These are phyloP conservation scores for Forsythia viridissima DNA, from an alignment of 257 asterid species.

Conservation along the genomic window DNA sequence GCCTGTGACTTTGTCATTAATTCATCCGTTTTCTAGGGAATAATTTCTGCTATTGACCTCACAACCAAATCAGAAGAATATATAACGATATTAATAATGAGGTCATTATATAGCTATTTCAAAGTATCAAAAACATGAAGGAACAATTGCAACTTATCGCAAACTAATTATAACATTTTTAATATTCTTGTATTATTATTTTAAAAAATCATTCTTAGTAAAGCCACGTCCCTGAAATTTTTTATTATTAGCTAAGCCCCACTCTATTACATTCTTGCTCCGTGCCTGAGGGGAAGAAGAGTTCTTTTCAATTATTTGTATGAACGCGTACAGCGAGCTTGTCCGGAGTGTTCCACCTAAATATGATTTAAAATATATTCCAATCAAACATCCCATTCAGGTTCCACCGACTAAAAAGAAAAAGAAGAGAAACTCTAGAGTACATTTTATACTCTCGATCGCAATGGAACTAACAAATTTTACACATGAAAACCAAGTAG, in stretches of 20 bases:
- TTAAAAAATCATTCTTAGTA: no score
- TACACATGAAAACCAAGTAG: neutral
- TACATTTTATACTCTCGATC: neutral
- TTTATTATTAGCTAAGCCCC: neutral
- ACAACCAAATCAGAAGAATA: neutral
- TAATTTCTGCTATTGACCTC: neutral
- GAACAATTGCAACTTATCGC: neutral
- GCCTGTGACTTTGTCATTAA: neutral
- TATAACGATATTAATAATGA: no score
- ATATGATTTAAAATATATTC: neutral
- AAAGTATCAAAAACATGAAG: neutral
- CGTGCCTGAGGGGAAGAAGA: no score
- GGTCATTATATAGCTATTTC: neutral
- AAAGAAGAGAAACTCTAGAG: conserved; percentile 6
- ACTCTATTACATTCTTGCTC: neutral
- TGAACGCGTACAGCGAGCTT: no score
- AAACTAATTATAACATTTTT: neutral
- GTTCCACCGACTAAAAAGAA: neutral
- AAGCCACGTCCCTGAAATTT: neutral
- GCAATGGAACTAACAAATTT: neutral
- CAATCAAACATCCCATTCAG: conserved; percentile 7
- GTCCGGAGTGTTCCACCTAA: no score
- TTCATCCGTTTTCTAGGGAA: neutral
- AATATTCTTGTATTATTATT: neutral
- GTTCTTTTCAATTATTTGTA: no score